These are phyloP conservation scores for Diutina sp. DNA, from an alignment of 1,139 yeast genomes.

Conservation along the genomic window DNA sequence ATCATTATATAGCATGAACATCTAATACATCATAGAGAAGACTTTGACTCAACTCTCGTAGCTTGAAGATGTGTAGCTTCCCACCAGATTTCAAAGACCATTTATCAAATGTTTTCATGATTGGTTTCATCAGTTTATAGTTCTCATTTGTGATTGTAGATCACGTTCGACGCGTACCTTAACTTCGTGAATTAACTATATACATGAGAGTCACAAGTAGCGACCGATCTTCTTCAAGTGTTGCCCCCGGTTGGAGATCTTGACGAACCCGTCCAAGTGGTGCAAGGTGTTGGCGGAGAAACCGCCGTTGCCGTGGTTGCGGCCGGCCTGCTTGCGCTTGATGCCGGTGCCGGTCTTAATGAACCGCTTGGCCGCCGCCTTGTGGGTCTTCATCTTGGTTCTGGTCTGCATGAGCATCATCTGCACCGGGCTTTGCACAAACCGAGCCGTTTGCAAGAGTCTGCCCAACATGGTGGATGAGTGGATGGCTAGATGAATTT, in stretches of 20 bases:
- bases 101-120: too few species aligned
- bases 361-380: constrained; percentile 77
- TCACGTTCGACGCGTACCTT: neutral
- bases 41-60: too few species aligned
- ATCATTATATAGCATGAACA: neutral
- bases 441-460: constrained; percentile 1
- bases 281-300: constrained; percentile 58
- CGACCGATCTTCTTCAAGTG: constrained; percentile 43
- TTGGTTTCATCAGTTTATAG: neutral
- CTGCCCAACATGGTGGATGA: neutral
- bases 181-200: neutral
- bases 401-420: constrained; percentile 22
- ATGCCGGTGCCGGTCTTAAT: constrained; percentile 44
- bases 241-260: constrained; percentile 36
- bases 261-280: constrained; percentile 50
- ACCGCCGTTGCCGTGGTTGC: constrained; percentile 89
- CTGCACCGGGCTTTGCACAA: neutral
- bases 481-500: neutral
- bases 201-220: neutral
- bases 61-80: too few species aligned
- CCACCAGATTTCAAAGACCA: too few species aligned
- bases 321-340: constrained; percentile 65
- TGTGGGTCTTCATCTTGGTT: constrained; percentile 48
- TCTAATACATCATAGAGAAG: neutral
- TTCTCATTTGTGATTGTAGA: neutral